Base-by-base conservation (phyloP, 2,329 filamentous ascomycete genomes). In the Aphanoascus verrucosus region DNA sequence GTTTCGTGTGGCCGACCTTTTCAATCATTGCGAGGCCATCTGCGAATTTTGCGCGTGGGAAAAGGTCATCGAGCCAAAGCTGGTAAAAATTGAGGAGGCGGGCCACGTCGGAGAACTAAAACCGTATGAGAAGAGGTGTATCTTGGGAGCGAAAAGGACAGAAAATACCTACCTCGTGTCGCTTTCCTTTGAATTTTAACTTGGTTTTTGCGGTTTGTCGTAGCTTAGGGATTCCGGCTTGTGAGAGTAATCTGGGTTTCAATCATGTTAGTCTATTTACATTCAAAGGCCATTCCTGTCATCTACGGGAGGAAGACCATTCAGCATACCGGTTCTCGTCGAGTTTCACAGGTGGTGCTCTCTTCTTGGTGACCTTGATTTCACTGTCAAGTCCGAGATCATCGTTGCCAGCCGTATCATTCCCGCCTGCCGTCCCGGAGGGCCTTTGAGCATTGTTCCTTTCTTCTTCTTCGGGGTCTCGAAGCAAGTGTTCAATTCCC, bases 41-140 rank as follows among this genome's bases (percentile, higher is more conserved):
- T 46, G 86, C 79, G 64, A 98, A 98, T 64, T 89, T 91, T 4
- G 91, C 93, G 64, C 94, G 89, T 11, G 93, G 93, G 64, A 90
- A 98, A 11, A 98, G 76, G 64, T 96, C 89, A 69, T 98, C 91
- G 1, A 98, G 84, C 93, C 93, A 98, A 53, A 95, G 71, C 67
- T 97, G 93, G 66, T 97, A 98, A 66, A 94, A 87, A 20, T 86
- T 88, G 46, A 98, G 77, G 20, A 98, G 77, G 14, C 83, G 81
- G 0, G 84, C 80, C 9, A 89, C 81, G 65, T 98, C 93, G 15
- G 85, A 84, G 69, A 93, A 97, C 83, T 91, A 15, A 19, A 2
- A 49, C 15, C 3, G 11, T 3, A 17, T 35, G 8, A 49, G 15
- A 11, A 31, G 9, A 12, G 15, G 19, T 15, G 19, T 20, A 28